Evolutionary conservation across 2,329 filamentous ascomycete genomes (phyloP).

Genomic region (Penicillium sp.): DNA sequence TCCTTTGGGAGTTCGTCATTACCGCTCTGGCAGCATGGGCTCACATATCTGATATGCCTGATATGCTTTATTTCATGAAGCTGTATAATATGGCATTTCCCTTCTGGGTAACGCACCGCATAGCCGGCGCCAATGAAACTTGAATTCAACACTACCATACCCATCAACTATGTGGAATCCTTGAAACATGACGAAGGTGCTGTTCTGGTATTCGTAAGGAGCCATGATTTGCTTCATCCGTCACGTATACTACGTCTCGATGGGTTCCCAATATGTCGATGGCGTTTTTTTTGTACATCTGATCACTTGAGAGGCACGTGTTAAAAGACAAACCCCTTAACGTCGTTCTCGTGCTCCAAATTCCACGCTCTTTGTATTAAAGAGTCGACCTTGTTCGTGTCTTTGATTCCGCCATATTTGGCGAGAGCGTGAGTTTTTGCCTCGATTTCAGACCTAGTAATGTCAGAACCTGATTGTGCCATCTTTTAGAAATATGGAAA

Average conservation of each 20-base stretch:
- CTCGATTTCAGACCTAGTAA: conserved; percentile 18
- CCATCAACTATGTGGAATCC: background rate
- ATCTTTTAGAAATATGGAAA: background rate
- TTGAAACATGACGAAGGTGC: background rate
- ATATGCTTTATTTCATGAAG: conserved; percentile 21
- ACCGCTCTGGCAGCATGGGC: conserved; percentile 7
- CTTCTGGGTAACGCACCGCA: background rate
- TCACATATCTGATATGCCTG: conserved; percentile 12
- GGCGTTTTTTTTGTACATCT: background rate
- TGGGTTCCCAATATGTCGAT: too few relatives aligned
- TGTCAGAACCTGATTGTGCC: background rate
- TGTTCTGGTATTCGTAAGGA: background rate
- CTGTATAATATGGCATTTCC: conserved; percentile 21
- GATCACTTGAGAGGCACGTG: background rate
- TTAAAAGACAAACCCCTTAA: conserved; percentile 20
- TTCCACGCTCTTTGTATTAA: conserved; percentile 22
- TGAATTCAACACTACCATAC: background rate
- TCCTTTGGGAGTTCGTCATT: conserved; percentile 7
- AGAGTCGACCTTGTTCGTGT: conserved; percentile 13
- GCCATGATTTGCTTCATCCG: background rate
- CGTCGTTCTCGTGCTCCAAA: conserved; percentile 16
- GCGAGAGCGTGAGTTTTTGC: conserved; percentile 18
- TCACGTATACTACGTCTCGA: background rate
- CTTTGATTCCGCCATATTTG: conserved; percentile 21
- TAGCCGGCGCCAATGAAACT: background rate